Conservation (phyloP, 2,329 filamentous ascomycete species). For the Orbilia blumenaviensis region DNA sequence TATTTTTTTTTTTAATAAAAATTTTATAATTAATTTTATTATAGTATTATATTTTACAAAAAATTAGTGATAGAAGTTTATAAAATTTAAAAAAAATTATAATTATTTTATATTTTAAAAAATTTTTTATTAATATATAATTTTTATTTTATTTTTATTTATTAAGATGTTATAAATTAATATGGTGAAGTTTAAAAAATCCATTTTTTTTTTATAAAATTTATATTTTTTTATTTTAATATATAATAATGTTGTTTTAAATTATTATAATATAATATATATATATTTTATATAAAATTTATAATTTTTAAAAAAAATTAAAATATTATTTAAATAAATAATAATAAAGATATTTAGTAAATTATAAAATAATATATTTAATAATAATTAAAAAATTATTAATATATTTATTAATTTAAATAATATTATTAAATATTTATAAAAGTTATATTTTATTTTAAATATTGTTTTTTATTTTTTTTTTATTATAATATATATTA, state of each 20-base stretch:
- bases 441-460: not conserved
- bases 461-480: slow-evolving; percentile 35
- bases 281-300: too few relatives aligned
- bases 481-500: slow-evolving; percentile 31
- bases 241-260: not conserved
- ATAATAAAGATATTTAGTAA: too few relatives aligned
- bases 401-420: not conserved
- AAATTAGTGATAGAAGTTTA: not conserved
- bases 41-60: not conserved
- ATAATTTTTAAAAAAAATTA: too few relatives aligned
- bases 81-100: not conserved
- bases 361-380: not conserved
- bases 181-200: not conserved
- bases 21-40: not conserved
- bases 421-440: slow-evolving; percentile 1
- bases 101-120: not conserved
- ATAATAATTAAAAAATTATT: not conserved
- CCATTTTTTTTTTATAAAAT: not conserved
- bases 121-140: not conserved
- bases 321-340: too few relatives aligned
- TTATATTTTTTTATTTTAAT: too few relatives aligned
- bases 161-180: not conserved
- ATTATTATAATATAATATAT: too few relatives aligned
- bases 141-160: not conserved
- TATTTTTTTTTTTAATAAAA: not conserved